A percentile compares a stretch with the other conserved stretches of the same genome.
phyloP scores from a whole-genome alignment of 306 rosid species.

The Cucurbita pepo region DNA sequence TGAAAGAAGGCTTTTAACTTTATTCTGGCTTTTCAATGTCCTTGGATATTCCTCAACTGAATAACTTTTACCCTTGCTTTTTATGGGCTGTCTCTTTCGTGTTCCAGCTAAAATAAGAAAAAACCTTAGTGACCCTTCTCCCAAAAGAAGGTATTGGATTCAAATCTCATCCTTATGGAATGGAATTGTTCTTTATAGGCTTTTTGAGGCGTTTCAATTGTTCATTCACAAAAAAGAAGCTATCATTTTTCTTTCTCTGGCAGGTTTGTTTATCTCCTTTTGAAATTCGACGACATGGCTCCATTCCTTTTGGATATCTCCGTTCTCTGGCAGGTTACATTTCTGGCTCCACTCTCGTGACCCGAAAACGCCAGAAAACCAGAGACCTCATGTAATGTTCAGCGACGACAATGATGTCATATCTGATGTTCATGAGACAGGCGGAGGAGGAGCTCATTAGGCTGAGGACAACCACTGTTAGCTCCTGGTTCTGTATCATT shows the following conservation, averaged over 20 bases:
- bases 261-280: background rate
- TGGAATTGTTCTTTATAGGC: background rate
- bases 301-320: too few relatives aligned
- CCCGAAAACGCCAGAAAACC: background rate
- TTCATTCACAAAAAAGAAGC: background rate
- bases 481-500: background rate
- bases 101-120: background rate
- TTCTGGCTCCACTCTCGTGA: background rate
- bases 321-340: background rate
- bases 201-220: background rate
- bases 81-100: background rate
- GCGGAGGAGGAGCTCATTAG: slow-evolving; percentile 47
- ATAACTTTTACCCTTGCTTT: background rate
- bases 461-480: slow-evolving; percentile 23
- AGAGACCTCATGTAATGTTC: background rate
- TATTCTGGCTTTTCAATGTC: background rate
- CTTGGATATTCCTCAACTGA: background rate
- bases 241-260: background rate
- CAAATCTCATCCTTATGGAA: background rate
- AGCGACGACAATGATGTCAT: background rate
- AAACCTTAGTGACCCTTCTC: background rate
- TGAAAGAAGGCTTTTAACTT: background rate
- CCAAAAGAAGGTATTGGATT: slow-evolving; percentile 1
- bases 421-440: background rate
- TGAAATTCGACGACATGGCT: background rate